Evolutionary conservation across 345 rosid genomes (phyloP), one percentile per base, ranked within the genome.

Genomic region (Salix arbutifolia): DNA sequence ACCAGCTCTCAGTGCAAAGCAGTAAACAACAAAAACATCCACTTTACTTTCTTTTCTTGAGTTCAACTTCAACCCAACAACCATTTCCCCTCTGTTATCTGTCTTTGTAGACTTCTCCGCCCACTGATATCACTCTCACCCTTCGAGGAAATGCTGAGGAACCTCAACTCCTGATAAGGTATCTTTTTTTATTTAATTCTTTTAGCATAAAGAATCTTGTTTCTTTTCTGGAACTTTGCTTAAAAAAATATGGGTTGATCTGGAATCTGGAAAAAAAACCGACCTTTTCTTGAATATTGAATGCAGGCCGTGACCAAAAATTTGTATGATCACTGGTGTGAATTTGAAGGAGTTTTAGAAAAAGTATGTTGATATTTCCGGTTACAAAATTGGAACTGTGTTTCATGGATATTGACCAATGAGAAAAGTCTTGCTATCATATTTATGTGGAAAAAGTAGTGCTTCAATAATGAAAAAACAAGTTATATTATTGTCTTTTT

Each of bases 101-200:
- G 19, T 7, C 1, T 19, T 64, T 68, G 17, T 68, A 61, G 74
- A 48, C 65, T 72, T n/a, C 62, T 73, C 72, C 72, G 79, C 70
- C 70, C 70, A 23, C 70, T 58, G 71, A 58, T 38, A 18, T 37
- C 73, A 26, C 30, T 19, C 21, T 50, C 61, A 17, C 5, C 25
- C 6, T 58, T 17, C 14, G 33, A 9, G 44, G 4, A 40, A 38
- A 44, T 77, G 72, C 33, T 1, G 30, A 4, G 11, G 48, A 56
- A 8, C 9, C 65, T 26, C 19, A 25, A 5, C 40, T 42, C 60
- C 31, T 69, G 30, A 38, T 26, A 26, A 61, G 69, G 77, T 60
- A 68, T 46, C 33, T 52, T 4, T 52, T 4, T 26, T 42, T 3
- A 8, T 65, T 21, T 52, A 30, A 48, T 8, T 68, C 8, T 5